Evolutionary conservation across 1,284 basidiomycete species (phyloP).

Genomic region (Testicularia cyperi): DNA sequence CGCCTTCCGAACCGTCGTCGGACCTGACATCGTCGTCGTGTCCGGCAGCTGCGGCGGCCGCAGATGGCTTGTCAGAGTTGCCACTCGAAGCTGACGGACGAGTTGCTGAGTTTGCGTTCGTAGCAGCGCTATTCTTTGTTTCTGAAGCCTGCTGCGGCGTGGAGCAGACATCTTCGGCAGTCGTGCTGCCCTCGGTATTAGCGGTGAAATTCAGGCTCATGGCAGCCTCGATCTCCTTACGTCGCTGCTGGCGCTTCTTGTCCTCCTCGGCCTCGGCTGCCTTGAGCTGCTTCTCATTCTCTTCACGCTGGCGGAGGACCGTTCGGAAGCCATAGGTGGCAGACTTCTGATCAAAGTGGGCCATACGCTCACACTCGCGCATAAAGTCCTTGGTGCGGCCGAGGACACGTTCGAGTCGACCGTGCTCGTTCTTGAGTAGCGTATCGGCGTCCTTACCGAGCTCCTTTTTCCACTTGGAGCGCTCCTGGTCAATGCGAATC

Average conservation of each 20-base stretch:
- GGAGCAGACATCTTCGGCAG: background rate
- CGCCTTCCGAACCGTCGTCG: conserved; percentile 62
- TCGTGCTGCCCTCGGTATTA: background rate
- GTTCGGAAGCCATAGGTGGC: conserved; percentile 41
- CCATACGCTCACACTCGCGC: conserved; percentile 47
- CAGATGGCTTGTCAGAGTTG: too few species aligned
- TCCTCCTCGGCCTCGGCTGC: conserved; percentile 25
- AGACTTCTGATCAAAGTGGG: conserved; percentile 41
- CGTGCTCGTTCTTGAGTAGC: conserved; percentile 22
- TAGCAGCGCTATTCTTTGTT: background rate
- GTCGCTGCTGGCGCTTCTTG: conserved; percentile 61
- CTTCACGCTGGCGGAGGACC: conserved; percentile 42
- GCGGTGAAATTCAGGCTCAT: conserved; percentile 3
- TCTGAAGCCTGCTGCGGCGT: too few species aligned
- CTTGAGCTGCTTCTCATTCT: conserved; percentile 36
- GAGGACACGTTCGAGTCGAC: conserved; percentile 20
- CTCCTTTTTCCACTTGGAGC: conserved; percentile 39
- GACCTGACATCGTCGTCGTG: conserved; percentile 11
- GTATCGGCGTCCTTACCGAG: conserved; percentile 25
- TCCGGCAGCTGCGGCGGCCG: background rate
- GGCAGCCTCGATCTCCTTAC: conserved; percentile 63
- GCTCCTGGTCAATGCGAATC: conserved; percentile 52
- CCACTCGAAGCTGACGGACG: background rate
- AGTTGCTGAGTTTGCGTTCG: background rate
- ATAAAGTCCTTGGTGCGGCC: conserved; percentile 44